A percentile compares a stretch with the other conserved stretches of the same genome.
Evolutionary conservation across 768 basidiomycete species (phyloP).

Genomic region (Filobasidium wieringae): DNA sequence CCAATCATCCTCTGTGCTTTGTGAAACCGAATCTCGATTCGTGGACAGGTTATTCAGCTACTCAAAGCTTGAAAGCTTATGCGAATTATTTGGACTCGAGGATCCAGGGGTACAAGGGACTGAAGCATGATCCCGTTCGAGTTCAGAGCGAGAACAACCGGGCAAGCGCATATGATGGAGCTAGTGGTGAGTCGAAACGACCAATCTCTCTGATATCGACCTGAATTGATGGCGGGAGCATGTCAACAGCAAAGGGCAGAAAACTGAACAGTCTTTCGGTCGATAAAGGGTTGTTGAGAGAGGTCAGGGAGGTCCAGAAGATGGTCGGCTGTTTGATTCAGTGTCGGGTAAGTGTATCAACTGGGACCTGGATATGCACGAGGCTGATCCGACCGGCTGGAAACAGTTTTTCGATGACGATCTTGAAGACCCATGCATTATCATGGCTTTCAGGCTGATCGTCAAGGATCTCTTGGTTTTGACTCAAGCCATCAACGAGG

Average conservation of each 20-base stretch:
- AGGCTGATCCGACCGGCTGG: neutral
- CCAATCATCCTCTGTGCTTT: neutral
- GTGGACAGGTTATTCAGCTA: conserved; percentile 62
- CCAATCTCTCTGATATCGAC: neutral
- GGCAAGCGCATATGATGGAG: conserved; percentile 17
- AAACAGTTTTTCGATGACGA: conserved; percentile 83
- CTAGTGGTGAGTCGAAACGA: conserved; percentile 16
- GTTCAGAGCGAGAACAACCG: conserved; percentile 90
- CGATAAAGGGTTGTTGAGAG: conserved; percentile 85
- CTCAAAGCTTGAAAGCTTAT: conserved; percentile 76
- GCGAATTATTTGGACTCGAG: conserved; percentile 78
- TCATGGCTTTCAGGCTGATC: conserved; percentile 78
- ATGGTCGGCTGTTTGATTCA: conserved; percentile 80
- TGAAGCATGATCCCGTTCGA: conserved; percentile 86
- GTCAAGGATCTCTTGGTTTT: conserved; percentile 91
- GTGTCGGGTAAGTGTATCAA: conserved; percentile 57
- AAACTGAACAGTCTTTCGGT: conserved; percentile 84
- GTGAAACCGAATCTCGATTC: neutral
- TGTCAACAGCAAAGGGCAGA: conserved; percentile 40
- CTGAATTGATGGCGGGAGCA: neutral
- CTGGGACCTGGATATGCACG: neutral
- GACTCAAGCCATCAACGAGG: conserved; percentile 94
- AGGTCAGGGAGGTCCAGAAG: conserved; percentile 78
- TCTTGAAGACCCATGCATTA: conserved; percentile 79
- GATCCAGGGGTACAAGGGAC: conserved; percentile 72